Evolutionary conservation across 805 yeast species (phyloP).

Genomic region (Cyberlindnera lachancei): DNA sequence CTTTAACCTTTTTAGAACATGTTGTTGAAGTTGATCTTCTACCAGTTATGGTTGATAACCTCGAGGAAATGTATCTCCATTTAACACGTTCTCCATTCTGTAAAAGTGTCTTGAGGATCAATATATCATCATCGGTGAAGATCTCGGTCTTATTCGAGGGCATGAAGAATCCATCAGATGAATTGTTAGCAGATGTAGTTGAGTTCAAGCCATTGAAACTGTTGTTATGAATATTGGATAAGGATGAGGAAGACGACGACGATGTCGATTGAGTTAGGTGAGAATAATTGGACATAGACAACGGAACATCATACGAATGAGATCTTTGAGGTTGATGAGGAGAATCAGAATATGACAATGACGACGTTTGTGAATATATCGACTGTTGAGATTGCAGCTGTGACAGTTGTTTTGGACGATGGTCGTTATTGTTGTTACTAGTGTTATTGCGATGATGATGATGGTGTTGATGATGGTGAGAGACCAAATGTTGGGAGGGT

Average conservation of each 20-base stretch:
- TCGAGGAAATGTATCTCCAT: constrained; percentile 48
- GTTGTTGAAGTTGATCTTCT: constrained; percentile 39
- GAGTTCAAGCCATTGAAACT: not conserved
- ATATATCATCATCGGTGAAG: constrained; percentile 34
- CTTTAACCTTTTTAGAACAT: constrained; percentile 47
- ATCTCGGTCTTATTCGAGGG: constrained; percentile 5
- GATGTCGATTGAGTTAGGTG: not conserved
- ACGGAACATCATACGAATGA: not conserved
- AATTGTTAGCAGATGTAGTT: too few species aligned
- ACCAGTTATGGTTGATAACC: constrained; percentile 30
- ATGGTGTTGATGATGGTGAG: not conserved
- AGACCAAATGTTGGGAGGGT: too few species aligned
- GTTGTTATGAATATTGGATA: too few species aligned
- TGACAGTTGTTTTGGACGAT: not conserved
- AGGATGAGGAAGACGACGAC: too few species aligned
- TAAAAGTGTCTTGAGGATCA: constrained; percentile 38
- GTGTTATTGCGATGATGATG: not conserved
- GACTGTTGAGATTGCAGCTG: not conserved
- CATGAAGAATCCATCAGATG: too few species aligned
- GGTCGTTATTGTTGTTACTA: not conserved
- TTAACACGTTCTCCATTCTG: constrained; percentile 48
- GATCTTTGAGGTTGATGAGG: not conserved
- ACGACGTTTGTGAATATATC: not conserved
- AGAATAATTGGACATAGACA: not conserved
- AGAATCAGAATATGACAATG: too few species aligned